Evolutionary conservation across 805 yeast species (phyloP).

Genomic region (Schwanniomyces sp.): DNA sequence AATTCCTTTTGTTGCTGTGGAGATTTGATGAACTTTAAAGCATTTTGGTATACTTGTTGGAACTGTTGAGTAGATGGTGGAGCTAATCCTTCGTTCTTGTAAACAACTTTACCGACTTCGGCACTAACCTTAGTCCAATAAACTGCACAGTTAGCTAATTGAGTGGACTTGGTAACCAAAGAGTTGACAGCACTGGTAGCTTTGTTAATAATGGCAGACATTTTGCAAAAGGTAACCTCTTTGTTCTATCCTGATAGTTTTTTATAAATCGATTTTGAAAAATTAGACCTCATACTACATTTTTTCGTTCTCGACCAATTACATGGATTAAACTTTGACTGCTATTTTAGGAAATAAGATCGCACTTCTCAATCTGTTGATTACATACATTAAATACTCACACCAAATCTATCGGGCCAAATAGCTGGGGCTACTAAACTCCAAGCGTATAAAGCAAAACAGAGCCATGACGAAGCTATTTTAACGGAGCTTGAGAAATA

Average conservation of each 20-base stretch:
- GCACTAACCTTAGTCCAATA: constrained; percentile 79
- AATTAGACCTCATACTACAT: constrained; percentile 2
- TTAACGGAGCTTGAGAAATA: constrained; percentile 95
- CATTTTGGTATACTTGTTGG: constrained; percentile 65
- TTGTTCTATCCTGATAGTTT: neutral
- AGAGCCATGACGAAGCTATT: constrained; percentile 88
- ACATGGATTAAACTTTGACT: constrained; percentile 15
- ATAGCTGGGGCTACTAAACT: constrained; percentile 86
- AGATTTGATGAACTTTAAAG: constrained; percentile 34
- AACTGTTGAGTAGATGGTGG: constrained; percentile 83
- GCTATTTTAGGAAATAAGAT: constrained; percentile 17
- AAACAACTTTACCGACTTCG: constrained; percentile 73
- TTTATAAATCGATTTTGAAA: constrained; percentile 4
- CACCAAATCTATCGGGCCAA: constrained; percentile 83
- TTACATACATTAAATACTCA: constrained; percentile 6
- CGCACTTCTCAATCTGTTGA: neutral
- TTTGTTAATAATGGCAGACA: constrained; percentile 46
- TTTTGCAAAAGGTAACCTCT: constrained; percentile 9
- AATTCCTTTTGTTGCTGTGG: constrained; percentile 60
- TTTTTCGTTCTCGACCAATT: constrained; percentile 11
- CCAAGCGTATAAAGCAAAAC: constrained; percentile 86
- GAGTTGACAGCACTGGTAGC: constrained; percentile 39
- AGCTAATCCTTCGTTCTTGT: constrained; percentile 87
- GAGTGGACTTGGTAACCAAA: constrained; percentile 35
- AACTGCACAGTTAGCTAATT: constrained; percentile 52